Evolutionary conservation across 192 early-diverging fungal species (phyloP), one percentile per base, ranked within the genome.

Genomic region (Spizellomyces punctatus): DNA sequence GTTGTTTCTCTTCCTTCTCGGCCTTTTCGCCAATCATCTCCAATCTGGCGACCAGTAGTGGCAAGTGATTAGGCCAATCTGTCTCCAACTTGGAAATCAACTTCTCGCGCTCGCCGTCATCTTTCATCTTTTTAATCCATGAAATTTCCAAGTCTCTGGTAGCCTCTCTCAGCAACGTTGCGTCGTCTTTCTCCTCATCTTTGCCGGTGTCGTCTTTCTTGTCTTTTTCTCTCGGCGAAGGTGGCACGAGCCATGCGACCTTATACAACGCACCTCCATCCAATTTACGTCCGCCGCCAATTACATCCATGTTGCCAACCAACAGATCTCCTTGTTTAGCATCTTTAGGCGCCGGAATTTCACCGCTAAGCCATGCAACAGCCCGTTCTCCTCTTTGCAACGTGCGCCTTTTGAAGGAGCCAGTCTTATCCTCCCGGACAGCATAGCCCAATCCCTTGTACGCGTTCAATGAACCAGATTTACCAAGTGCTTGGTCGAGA

Each of bases 301-400:
- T 68, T 50, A 92, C 83, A 12, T 79, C 64, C 47, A 94, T 75
- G 45, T 85, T 83, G 0, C 95, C 96, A 17, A 86, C 67, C 41
- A 98, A 81, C 52, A 91, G 64, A 77, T 98, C 96, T 6, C 94
- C 94, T 6, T 89, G 82, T 58, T 86, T 85, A 45, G 90, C 91
- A 10, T 88, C 89, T 58, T 88, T 88, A 6, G 93, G 91, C 16
- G 78, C 8, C 6, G 63, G 49, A 12, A 54, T 42, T 12, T 86
- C 86, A 5, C 76, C 80, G 22, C 89, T 75, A 47, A 96, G 78
- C 69, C 81, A 89, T 21, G 82, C 77, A n/a, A 80, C 82, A 21
- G 80, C 70, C 42, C 63, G 64, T 47, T 85, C 79, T 0, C 85
- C 85, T 27, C 82, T 82, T n/a, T 78, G 66, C 12, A 94, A 72